Base-by-base conservation (phyloP, 768 basidiomycete species). In the Tulasnella sp. region DNA sequence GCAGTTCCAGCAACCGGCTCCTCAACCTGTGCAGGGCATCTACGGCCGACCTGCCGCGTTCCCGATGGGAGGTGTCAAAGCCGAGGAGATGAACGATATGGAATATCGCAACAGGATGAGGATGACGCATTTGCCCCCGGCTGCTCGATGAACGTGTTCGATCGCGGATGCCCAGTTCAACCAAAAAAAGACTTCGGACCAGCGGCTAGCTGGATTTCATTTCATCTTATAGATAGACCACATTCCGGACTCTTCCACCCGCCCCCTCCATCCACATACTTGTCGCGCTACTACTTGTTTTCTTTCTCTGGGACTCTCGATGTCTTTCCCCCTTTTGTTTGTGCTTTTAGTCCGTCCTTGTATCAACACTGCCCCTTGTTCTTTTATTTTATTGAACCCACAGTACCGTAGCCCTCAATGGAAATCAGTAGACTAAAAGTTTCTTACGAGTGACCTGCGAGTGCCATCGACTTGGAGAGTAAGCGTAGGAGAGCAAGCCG, bases 81-180 rank as follows among this genome's bases (percentile, higher is more conserved):
- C 73, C 44, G 73, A 74, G 73, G 73, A 74, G 73, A 74, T 74
- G 73, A 26, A n/a, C 40, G 71, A 40, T 37, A 74, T 74, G 73
- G 73, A 67, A 29, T 67, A 67, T 26, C 26, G 61, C 61, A 35
- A 35, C 35, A 67, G 61, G 61, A 67, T 67, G 61, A 67, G 61
- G 61, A 67, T 67, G 29, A 15, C 61, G n/a, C 61, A 67, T 35
- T 67, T 67, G 61, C 61, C 61, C 16, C 61, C 61, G 29, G 61
- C 61, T 67, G 61, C 61, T 67, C 61, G 61, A 67, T 67, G 16
- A 67, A 35, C 61, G 61, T 67, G 29, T 20, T 35, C 16, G 7
- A 10, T n/a, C 55, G 11, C 51, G 61, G 16, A 11, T 29, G n/a
- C 16, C 7, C 61, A 13, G 1, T 35, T 15, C 51, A 7, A 48